These are phyloP conservation scores for Penicillium fuscoglaucum DNA, from an alignment of 2,329 filamentous ascomycete genomes.

Conservation along the genomic window DNA sequence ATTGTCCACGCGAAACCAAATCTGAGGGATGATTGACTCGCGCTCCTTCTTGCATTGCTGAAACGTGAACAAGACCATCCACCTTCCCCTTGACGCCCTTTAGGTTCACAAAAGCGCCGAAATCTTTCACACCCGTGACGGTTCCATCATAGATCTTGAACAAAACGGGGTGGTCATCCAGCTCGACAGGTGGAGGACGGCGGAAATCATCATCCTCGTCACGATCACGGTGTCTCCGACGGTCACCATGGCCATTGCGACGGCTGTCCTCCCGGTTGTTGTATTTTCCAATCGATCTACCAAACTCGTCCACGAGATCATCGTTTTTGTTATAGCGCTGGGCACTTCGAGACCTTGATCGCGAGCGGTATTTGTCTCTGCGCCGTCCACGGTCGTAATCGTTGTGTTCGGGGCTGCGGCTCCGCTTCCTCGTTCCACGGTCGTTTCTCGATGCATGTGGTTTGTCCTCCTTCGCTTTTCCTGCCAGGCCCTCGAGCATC, in stretches of 20 bases:
- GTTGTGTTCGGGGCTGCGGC: slow-evolving; percentile 53
- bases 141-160: slow-evolving; percentile 88
- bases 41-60: slow-evolving; percentile 78
- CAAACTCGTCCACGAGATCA: slow-evolving; percentile 61
- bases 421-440: slow-evolving; percentile 52
- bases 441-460: slow-evolving; percentile 37
- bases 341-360: slow-evolving; percentile 53
- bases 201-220: slow-evolving; percentile 51
- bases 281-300: slow-evolving; percentile 48
- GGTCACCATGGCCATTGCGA: slow-evolving; percentile 48
- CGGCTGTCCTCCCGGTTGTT: slow-evolving; percentile 40
- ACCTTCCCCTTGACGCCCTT: slow-evolving; percentile 82
- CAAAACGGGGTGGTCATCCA: slow-evolving; percentile 78
- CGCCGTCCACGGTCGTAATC: slow-evolving; percentile 51
- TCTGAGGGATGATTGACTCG: slow-evolving; percentile 92
- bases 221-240: slow-evolving; percentile 41
- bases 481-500: slow-evolving; percentile 80
- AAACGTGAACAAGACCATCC: slow-evolving; percentile 91
- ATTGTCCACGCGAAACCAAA: slow-evolving; percentile 74
- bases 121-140: slow-evolving; percentile 91
- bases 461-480: slow-evolving; percentile 55
- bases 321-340: slow-evolving; percentile 44
- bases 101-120: slow-evolving; percentile 94
- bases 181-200: slow-evolving; percentile 66
- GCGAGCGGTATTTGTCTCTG: slow-evolving; percentile 47